A percentile compares a stretch with the other conserved stretches of the same genome.
phyloP scores from a whole-genome alignment of 106 monocot species.

The Allium fistulosum region DNA sequence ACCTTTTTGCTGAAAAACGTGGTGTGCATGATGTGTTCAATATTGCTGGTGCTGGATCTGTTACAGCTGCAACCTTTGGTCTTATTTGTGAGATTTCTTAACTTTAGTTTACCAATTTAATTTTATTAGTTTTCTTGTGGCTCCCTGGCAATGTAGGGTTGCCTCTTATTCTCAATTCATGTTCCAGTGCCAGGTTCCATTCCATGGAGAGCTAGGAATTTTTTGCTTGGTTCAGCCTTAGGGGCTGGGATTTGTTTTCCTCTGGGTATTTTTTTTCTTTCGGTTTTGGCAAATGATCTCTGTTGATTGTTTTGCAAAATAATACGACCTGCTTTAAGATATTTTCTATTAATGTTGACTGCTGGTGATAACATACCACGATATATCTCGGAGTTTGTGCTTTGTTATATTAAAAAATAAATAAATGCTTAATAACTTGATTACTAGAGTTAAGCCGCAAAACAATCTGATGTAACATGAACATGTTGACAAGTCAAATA shows the following conservation, averaged over 20 bases:
- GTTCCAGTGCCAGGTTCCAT: slow-evolving; percentile 61
- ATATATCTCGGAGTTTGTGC: no score
- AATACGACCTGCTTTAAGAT: no score
- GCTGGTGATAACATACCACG: no score
- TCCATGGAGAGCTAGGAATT: slow-evolving; percentile 67
- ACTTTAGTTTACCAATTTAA: background rate
- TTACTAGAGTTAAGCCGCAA: no score
- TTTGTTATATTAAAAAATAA: no score
- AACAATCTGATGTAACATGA: no score
- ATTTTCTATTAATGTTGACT: no score
- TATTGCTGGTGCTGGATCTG: slow-evolving; percentile 90
- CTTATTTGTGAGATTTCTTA: slow-evolving; percentile 62
- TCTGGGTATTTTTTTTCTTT: slow-evolving; percentile 31
- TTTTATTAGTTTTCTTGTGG: background rate
- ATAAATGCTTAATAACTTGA: no score
- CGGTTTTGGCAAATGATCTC: no score
- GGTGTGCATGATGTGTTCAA: slow-evolving; percentile 92
- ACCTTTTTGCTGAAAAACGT: slow-evolving; percentile 68
- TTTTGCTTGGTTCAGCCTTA: slow-evolving; percentile 58
- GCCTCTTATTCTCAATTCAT: background rate
- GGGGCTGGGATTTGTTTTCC: slow-evolving; percentile 79
- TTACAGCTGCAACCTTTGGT: slow-evolving; percentile 87
- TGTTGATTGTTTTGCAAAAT: no score
- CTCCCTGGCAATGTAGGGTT: no score
- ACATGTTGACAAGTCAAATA: no score